Evolutionary conservation across 2,329 filamentous ascomycete species (phyloP).

Genomic region (Pseudogymnoascus sp.): DNA sequence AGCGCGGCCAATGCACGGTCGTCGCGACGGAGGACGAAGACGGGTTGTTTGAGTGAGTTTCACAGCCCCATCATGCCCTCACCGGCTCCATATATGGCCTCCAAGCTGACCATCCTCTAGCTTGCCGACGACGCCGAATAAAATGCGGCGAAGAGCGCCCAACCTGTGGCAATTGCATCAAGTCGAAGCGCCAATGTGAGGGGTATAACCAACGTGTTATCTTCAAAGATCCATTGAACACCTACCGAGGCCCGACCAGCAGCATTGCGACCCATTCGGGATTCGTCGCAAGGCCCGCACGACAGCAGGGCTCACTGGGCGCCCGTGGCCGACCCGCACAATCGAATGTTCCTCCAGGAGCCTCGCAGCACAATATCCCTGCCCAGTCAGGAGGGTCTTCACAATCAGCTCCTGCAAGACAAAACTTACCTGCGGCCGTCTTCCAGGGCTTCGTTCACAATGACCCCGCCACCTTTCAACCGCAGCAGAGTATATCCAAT

Average conservation of each 20-base stretch:
- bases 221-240: conserved; percentile 65
- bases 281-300: background rate
- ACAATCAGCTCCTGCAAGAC: background rate
- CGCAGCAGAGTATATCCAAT: background rate
- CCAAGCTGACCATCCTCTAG: conserved; percentile 34
- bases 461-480: background rate
- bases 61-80: background rate
- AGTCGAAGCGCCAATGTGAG: conserved; percentile 75
- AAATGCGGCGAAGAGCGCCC: conserved; percentile 92
- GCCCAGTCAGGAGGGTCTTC: background rate
- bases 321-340: background rate
- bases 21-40: conserved; percentile 66
- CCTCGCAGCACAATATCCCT: background rate
- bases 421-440: background rate
- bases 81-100: background rate
- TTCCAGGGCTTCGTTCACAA: conserved; percentile 2
- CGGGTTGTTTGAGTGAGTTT: conserved; percentile 75
- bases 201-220: conserved; percentile 75
- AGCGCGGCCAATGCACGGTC: conserved; percentile 26
- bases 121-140: conserved; percentile 88
- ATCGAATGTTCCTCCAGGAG: background rate
- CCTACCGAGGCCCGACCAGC: conserved; percentile 39
- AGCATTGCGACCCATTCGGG: background rate
- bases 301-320: background rate
- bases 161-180: conserved; percentile 75